phyloP scores from a whole-genome alignment of 345 rosid genomes.

The Clausena lansium region DNA sequence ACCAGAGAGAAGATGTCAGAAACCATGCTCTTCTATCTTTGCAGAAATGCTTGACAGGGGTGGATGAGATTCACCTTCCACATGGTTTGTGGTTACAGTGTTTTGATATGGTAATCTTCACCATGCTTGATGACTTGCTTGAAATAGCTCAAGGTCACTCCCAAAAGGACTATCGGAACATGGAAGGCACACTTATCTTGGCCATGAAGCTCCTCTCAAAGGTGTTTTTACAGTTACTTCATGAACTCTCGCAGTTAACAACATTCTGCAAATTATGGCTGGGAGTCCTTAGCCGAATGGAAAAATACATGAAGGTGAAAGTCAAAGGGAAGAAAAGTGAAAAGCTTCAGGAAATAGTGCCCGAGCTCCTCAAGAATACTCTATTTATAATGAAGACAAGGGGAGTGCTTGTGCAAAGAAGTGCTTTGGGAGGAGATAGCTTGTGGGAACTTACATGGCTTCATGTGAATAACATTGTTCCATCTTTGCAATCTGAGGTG shows the following conservation, averaged over 20 bases:
- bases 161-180: constrained; percentile 89
- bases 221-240: constrained; percentile 73
- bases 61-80: constrained; percentile 63
- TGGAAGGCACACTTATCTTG: constrained; percentile 83
- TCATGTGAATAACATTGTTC: constrained; percentile 81
- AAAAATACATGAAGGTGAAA: constrained; percentile 88
- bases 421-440: constrained; percentile 91
- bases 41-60: constrained; percentile 84
- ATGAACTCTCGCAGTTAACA: constrained; percentile 67
- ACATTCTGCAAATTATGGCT: constrained; percentile 93
- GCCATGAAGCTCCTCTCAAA: constrained; percentile 77
- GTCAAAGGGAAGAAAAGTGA: constrained; percentile 85
- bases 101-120: constrained; percentile 86
- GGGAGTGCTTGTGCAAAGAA: constrained; percentile 82
- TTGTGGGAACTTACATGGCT: constrained; percentile 98
- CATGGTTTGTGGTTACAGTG: constrained; percentile 82
- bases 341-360: constrained; percentile 85
- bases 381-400: constrained; percentile 78
- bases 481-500: constrained; percentile 77
- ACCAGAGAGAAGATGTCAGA: constrained; percentile 96
- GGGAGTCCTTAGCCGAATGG: constrained; percentile 91
- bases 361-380: constrained; percentile 83
- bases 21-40: constrained; percentile 83
- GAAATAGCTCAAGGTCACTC: constrained; percentile 89
- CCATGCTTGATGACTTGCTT: constrained; percentile 91